Evolutionary conservation across 805 yeast species (phyloP).

Genomic region (Diddensiella caesifluorescens): DNA sequence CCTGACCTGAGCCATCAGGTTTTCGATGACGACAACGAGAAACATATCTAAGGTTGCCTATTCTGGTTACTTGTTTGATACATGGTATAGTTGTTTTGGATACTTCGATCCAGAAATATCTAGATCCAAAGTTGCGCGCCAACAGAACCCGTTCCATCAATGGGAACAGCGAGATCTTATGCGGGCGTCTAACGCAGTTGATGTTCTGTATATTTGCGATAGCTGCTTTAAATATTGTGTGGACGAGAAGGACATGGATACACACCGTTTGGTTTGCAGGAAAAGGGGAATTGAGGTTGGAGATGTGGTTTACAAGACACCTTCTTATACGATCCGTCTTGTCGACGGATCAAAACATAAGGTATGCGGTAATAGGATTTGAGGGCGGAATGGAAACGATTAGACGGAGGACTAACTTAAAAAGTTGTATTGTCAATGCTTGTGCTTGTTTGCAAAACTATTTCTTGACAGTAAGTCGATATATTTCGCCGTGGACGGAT

Average conservation of each 20-base stretch:
- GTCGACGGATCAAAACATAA: conserved; percentile 57
- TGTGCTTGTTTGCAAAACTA: conserved; percentile 79
- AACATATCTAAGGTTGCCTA: conserved; percentile 63
- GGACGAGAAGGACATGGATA: conserved; percentile 37
- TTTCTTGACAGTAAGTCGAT: conserved; percentile 88
- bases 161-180: conserved; percentile 26
- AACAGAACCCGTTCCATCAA: conserved; percentile 16
- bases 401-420: too few relatives aligned
- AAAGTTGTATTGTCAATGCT: conserved; percentile 73
- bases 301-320: conserved; percentile 59
- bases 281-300: conserved; percentile 48
- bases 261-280: conserved; percentile 40
- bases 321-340: conserved; percentile 50
- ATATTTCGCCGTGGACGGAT: conserved; percentile 70
- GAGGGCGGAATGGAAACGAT: conserved; percentile 4
- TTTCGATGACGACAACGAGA: conserved; percentile 25
- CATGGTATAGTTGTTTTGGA: conserved; percentile 88
- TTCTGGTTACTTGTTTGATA: conserved; percentile 62
- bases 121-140: conserved; percentile 14
- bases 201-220: conserved; percentile 66
- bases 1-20: too few relatives aligned
- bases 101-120: conserved; percentile 46
- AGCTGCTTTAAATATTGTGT: conserved; percentile 79
- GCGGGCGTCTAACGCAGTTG: conserved; percentile 31
- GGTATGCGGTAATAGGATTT: too few relatives aligned